Evolutionary conservation across 352 stramenopile genomes (phyloP).

Genomic region (Globisporangium recalcitrans): DNA sequence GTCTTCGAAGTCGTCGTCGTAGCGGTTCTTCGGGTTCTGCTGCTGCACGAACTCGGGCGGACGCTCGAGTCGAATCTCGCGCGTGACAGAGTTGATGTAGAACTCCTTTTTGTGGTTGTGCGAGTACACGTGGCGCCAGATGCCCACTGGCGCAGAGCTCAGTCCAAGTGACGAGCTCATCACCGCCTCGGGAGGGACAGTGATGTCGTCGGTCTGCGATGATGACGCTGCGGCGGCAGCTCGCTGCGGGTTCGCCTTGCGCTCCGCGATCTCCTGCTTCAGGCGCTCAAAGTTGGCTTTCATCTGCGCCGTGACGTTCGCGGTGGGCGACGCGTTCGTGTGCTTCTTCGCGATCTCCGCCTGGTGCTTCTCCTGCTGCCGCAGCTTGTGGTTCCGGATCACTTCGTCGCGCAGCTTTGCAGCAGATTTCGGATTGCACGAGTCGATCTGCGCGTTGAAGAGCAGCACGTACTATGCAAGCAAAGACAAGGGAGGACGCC

Average conservation of each 20-base stretch:
- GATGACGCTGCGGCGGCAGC: constrained; percentile 15
- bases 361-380: constrained; percentile 58
- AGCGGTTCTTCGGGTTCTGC: constrained; percentile 52
- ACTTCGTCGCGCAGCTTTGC: constrained; percentile 66
- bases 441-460: constrained; percentile 76
- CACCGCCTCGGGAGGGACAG: not conserved
- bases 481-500: not conserved
- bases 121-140: constrained; percentile 69
- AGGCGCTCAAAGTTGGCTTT: constrained; percentile 73
- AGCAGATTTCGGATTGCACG: constrained; percentile 62
- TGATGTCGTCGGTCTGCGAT: constrained; percentile 11
- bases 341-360: constrained; percentile 30
- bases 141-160: constrained; percentile 22
- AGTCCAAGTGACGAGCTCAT: constrained; percentile 8
- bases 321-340: constrained; percentile 23
- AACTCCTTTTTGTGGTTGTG: constrained; percentile 61
- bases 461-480: constrained; percentile 62
- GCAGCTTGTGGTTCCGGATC: constrained; percentile 54
- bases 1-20: constrained; percentile 30
- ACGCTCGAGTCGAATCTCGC: constrained; percentile 64
- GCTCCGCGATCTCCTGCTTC: constrained; percentile 56
- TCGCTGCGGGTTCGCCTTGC: constrained; percentile 42
- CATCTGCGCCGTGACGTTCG: constrained; percentile 48
- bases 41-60: constrained; percentile 44
- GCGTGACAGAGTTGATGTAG: constrained; percentile 71